A percentile compares a stretch with the other conserved stretches of the same genome.
Conservation (phyloP, 2,329 filamentous ascomycete genomes). For the Exophiala xenobiotica region DNA sequence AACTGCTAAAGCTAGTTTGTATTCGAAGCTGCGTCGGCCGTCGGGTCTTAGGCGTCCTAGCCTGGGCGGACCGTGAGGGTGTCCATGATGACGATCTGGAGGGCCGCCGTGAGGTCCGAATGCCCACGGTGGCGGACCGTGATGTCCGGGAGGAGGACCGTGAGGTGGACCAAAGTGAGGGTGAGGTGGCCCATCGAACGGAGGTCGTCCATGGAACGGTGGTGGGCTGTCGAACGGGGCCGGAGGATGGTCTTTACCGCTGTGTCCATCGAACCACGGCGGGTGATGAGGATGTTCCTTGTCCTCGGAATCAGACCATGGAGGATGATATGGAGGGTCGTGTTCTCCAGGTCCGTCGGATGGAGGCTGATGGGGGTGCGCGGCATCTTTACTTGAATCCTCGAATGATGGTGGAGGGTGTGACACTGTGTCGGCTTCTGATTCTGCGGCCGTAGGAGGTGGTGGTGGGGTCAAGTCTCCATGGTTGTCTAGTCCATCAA, state of each 20-base stretch:
- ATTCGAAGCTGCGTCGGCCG: constrained; percentile 6
- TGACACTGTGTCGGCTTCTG: not conserved
- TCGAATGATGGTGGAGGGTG: not conserved
- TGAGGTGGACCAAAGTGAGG: constrained; percentile 10
- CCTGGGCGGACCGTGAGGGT: not conserved
- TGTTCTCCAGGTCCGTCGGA: constrained; percentile 1
- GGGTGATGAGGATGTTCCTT: not conserved
- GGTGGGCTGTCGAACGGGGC: constrained; percentile 2
- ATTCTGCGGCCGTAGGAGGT: not conserved
- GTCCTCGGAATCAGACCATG: not conserved
- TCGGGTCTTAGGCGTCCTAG: not conserved
- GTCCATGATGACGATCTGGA: not conserved
- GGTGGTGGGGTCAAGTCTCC: not conserved
- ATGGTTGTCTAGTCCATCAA: not conserved
- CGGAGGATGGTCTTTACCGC: constrained; percentile 1
- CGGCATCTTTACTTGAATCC: not conserved
- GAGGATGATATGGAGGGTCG: constrained; percentile 4
- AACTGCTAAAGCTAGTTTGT: constrained; percentile 31
- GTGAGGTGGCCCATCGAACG: not conserved
- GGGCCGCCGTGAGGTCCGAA: constrained; percentile 4
- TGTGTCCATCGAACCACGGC: not conserved
- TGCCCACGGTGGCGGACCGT: not conserved
- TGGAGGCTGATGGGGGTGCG: not conserved
- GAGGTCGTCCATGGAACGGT: not conserved
- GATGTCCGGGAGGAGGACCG: constrained; percentile 4